Conservation (phyloP, 495 filamentous ascomycete genomes). For the Pyrenopolyporus hunteri region DNA sequence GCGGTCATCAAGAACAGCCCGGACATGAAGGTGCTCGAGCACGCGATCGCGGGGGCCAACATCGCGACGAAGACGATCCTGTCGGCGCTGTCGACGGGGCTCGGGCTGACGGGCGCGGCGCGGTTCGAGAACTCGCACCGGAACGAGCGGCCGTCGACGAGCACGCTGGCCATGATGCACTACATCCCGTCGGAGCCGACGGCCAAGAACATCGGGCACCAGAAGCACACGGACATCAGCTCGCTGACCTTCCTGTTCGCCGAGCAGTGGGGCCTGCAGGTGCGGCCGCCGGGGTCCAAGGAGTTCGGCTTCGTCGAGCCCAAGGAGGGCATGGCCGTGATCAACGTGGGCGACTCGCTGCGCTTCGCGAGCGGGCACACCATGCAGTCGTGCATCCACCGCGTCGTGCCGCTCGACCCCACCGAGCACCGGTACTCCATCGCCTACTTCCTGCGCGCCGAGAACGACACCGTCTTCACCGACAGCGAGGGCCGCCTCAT, state of each 20-base stretch:
- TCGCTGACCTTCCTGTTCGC: slow-evolving; percentile 62
- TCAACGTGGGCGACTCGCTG: slow-evolving; percentile 65
- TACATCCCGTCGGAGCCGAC: slow-evolving; percentile 53
- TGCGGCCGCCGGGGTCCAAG: slow-evolving; percentile 52
- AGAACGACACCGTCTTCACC: slow-evolving; percentile 58
- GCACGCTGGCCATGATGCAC: slow-evolving; percentile 54
- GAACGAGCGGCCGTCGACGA: slow-evolving; percentile 56
- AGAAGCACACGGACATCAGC: slow-evolving; percentile 66
- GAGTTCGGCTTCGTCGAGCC: slow-evolving; percentile 62
- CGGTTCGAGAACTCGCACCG: slow-evolving; percentile 61
- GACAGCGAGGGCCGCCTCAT: slow-evolving; percentile 56
- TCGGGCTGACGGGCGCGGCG: slow-evolving; percentile 47
- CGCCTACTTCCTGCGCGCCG: slow-evolving; percentile 63
- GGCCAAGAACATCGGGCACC: slow-evolving; percentile 54
- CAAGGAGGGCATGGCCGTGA: slow-evolving; percentile 54
- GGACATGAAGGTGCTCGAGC: slow-evolving; percentile 53
- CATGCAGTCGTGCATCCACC: slow-evolving; percentile 61
- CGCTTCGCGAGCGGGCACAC: slow-evolving; percentile 57
- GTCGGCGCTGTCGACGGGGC: slow-evolving; percentile 54
- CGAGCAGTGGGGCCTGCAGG: slow-evolving; percentile 63
- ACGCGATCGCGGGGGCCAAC: slow-evolving; percentile 55
- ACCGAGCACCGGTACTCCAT: slow-evolving; percentile 61
- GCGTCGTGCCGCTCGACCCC: slow-evolving; percentile 58
- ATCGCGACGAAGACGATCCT: slow-evolving; percentile 59
- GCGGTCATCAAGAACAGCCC: slow-evolving; percentile 55